These are phyloP conservation scores for Collybia sordida DNA, from an alignment of 768 basidiomycete genomes.

Conservation along the genomic window DNA sequence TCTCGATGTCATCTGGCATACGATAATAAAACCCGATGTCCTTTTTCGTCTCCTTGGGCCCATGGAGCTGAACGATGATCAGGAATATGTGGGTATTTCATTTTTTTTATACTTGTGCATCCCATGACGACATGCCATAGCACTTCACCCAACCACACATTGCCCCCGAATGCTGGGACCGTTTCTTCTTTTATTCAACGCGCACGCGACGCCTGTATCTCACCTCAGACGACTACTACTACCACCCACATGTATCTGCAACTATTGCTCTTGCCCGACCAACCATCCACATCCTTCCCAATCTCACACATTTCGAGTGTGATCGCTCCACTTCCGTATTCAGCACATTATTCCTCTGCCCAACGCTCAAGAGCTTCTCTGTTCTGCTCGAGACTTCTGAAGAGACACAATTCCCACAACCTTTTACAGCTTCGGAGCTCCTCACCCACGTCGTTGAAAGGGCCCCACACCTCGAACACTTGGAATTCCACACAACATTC, in stretches of 20 bases:
- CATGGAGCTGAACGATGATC: conserved; percentile 6
- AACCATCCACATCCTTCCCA: conserved; percentile 11
- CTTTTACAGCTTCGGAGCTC: too few species aligned
- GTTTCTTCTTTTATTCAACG: conserved; percentile 19
- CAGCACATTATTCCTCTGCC: conserved; percentile 9
- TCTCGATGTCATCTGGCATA: conserved; percentile 19
- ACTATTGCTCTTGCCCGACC: conserved; percentile 11
- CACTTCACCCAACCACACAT: conserved; percentile 14
- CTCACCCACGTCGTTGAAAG: conserved; percentile 9
- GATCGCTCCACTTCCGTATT: conserved; percentile 1
- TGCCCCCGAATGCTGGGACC: conserved; percentile 15
- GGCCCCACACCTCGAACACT: conserved; percentile 7
- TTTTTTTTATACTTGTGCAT: not conserved
- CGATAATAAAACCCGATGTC: conserved; percentile 14
- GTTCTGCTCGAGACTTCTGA: conserved; percentile 1
- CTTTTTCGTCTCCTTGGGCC: conserved; percentile 17
- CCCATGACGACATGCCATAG: not conserved
- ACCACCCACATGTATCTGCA: conserved; percentile 5
- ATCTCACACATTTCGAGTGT: conserved; percentile 15
- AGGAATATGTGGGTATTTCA: conserved; percentile 3
- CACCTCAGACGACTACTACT: not conserved
- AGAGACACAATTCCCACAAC: conserved; percentile 5
- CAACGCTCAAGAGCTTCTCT: conserved; percentile 7
- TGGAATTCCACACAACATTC: conserved; percentile 6
- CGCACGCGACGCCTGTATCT: conserved; percentile 19